Evolutionary conservation across 495 filamentous ascomycete species (phyloP), one percentile per base, ranked within the genome.

Genomic region (Aspergillus bertholletiae): DNA sequence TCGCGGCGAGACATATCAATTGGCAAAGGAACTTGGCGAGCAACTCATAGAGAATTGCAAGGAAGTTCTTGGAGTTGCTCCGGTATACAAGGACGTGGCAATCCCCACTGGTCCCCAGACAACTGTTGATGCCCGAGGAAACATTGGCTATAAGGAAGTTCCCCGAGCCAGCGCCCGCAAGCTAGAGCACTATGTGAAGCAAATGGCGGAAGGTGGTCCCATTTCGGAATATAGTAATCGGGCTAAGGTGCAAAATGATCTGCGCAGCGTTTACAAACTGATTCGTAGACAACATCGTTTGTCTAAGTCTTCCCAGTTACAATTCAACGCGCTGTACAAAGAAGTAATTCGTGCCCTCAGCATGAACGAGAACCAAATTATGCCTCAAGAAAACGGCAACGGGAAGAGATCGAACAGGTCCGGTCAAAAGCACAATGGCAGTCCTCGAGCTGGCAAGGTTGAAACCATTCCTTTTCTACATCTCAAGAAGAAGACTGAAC

Each of bases 401-500:
- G 72, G 74, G 30, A 92, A 88, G 72, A 92, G 90, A 69, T 59
- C 72, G 24, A 76, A 80, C 28, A 72, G 81, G 53, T 88, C 86
- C 66, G 75, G 84, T 17, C 17, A 67, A 60, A 64, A 78, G 71
- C 59, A 67, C 59, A 83, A 83, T 53, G 75, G 80, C 34, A 74
- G 76, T 46, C 67, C 76, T 37, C 88, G 89, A 71, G 84, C 87
- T 55, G 90, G 89, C 60, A 96, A 95, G 75, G 85, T 94, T 47
- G 95, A 98, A 76, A 96, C 93, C 24, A 94, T 99, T 63, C 94
- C 94, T 18, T 99, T 99, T 83, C 76, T 99, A 46, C 94, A 99
- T 68, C 78, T 99, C 45, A 96, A 96, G 81, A 87, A 92, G 66
- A 96, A 97, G 78, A 86, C 87, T 37, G 84, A 90, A 56, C 86